Conservation (phyloP, 2,329 filamentous ascomycete genomes). For the Lachnellula occidentalis region DNA sequence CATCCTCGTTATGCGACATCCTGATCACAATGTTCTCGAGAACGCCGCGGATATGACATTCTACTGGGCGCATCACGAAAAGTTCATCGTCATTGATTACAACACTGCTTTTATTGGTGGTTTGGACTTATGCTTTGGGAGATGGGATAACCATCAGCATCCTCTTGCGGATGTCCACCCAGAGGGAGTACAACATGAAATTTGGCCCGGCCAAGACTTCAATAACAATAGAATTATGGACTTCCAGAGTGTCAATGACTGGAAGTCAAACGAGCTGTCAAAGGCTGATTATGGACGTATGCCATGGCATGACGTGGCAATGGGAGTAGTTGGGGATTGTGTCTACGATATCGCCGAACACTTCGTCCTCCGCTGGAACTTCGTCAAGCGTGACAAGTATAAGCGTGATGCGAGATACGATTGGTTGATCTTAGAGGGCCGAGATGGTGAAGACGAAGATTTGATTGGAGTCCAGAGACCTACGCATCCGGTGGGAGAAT, state of each 20-base stretch:
- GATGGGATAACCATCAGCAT: slow-evolving; percentile 88
- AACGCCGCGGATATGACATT: slow-evolving; percentile 95
- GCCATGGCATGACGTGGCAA: slow-evolving; percentile 96
- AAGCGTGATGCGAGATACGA: slow-evolving; percentile 80
- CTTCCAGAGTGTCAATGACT: slow-evolving; percentile 84
- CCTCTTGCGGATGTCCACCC: slow-evolving; percentile 83
- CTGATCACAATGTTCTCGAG: slow-evolving; percentile 91
- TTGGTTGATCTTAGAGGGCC: slow-evolving; percentile 76
- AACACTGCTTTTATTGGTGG: slow-evolving; percentile 88
- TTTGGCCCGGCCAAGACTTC: slow-evolving; percentile 95
- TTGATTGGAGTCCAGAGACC: slow-evolving; percentile 84
- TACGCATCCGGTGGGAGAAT: slow-evolving; percentile 82
- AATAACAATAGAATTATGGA: slow-evolving; percentile 98
- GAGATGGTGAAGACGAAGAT: slow-evolving; percentile 74
- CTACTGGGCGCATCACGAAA: slow-evolving; percentile 98
- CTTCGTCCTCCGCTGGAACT: slow-evolving; percentile 93
- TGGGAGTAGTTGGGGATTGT: slow-evolving; percentile 83
- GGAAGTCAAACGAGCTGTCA: slow-evolving; percentile 87
- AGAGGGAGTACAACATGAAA: slow-evolving; percentile 70
- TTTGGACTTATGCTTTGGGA: slow-evolving; percentile 89
- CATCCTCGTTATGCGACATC: slow-evolving; percentile 83
- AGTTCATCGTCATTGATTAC: slow-evolving; percentile 94
- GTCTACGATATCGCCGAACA: slow-evolving; percentile 95
- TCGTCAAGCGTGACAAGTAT: slow-evolving; percentile 95
- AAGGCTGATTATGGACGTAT: slow-evolving; percentile 91